phyloP scores from a whole-genome alignment of 1,139 yeast species.

The Kluyveromyces sp. region DNA sequence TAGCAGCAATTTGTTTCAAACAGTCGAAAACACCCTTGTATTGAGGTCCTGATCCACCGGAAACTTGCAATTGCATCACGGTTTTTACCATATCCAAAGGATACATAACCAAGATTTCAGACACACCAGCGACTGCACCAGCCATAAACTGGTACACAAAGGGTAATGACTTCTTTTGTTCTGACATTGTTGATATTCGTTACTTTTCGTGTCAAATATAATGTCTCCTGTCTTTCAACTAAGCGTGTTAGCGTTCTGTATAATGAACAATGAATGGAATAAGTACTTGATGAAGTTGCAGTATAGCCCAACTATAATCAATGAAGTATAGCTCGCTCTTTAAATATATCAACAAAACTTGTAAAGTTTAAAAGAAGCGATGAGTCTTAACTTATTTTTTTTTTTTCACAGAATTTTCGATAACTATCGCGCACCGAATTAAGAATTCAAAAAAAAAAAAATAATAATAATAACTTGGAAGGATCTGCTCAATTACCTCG shows the following conservation, averaged over 20 bases:
- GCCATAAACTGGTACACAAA: slow-evolving; percentile 84
- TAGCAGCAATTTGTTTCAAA: slow-evolving; percentile 68
- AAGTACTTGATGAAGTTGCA: no score
- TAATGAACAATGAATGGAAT: no score
- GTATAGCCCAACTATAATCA: no score
- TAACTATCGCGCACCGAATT: no score
- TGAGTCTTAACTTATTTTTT: background rate
- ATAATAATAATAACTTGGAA: no score
- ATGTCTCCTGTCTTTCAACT: background rate
- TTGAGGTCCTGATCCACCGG: slow-evolving; percentile 36
- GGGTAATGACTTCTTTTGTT: slow-evolving; percentile 47
- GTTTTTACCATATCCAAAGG: slow-evolving; percentile 98
- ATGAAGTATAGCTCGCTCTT: no score
- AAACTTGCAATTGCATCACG: slow-evolving; percentile 83
- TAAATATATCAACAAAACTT: no score
- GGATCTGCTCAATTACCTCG: no score
- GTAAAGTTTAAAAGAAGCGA: background rate
- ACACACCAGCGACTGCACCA: slow-evolving; percentile 97
- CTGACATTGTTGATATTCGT: slow-evolving; percentile 7
- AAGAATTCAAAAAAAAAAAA: no score
- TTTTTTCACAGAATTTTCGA: background rate
- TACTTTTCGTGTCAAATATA: background rate
- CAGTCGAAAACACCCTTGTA: slow-evolving; percentile 84
- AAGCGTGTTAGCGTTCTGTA: no score
- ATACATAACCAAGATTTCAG: slow-evolving; percentile 95